Percentiles rank a stretch among this genome's conserved stretches.
Evolutionary conservation across 352 stramenopile species (phyloP).

Genomic region (Pythium myriotylum): DNA sequence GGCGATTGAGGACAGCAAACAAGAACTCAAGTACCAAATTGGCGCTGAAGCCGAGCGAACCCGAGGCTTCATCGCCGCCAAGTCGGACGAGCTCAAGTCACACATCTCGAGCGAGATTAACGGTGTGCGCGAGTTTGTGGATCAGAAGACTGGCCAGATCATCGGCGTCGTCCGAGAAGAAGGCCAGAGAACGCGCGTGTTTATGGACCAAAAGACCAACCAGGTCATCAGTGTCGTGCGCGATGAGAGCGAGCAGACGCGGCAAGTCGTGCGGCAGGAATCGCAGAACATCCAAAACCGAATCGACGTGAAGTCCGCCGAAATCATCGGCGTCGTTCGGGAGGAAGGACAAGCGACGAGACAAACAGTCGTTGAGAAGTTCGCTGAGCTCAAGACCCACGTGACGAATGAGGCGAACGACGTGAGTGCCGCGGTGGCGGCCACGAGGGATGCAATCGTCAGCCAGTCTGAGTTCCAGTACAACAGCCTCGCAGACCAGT

Average conservation of each 20-base stretch:
- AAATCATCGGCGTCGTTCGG: not conserved
- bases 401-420: not conserved
- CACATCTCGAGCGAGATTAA: conserved; percentile 6
- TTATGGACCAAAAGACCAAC: not conserved
- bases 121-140: not conserved
- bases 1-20: conserved; percentile 16
- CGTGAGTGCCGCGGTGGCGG: no score
- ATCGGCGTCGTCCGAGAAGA: conserved; percentile 13
- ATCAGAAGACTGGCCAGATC: conserved; percentile 7
- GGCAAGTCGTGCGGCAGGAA: not conserved
- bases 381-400: not conserved
- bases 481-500: no score
- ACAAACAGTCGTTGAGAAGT: not conserved
- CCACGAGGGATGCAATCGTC: no score
- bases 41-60: conserved; percentile 10
- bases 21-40: conserved; percentile 23
- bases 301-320: not conserved
- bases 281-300: not conserved
- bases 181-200: not conserved
- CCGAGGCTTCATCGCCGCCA: not conserved
- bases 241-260: conserved; percentile 6
- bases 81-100: conserved; percentile 12
- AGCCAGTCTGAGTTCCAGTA: not conserved
- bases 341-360: not conserved
- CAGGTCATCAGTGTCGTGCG: conserved; percentile 5